A percentile compares a stretch with the other conserved stretches of the same genome.
Evolutionary conservation across 2,329 filamentous ascomycete species (phyloP).

Genomic region (Diaporthe sp.): DNA sequence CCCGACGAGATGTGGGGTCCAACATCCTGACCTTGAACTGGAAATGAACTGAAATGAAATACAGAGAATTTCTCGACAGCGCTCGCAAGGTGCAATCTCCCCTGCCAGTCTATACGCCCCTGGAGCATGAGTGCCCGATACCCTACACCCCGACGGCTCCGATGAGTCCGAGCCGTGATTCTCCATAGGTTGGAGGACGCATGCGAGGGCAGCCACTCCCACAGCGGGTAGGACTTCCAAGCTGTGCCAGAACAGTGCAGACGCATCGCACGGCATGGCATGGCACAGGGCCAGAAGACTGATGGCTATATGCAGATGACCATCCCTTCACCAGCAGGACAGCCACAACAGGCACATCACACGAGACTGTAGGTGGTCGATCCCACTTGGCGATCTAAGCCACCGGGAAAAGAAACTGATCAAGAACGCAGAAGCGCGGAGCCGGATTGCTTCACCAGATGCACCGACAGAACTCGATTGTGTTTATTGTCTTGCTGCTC

Average conservation of each 20-base stretch:
- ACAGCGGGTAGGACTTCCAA: constrained; percentile 9
- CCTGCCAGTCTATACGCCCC: constrained; percentile 25
- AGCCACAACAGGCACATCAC: not conserved
- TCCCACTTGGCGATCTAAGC: constrained; percentile 28
- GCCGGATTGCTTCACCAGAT: constrained; percentile 2
- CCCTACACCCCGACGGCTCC: constrained; percentile 17
- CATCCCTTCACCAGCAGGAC: not conserved
- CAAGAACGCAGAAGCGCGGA: not conserved
- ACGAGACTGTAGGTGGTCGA: constrained; percentile 20
- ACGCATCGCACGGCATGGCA: not conserved
- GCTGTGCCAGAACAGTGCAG: not conserved
- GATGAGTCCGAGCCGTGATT: not conserved
- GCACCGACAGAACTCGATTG: too few species aligned
- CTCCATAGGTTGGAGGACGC: constrained; percentile 9
- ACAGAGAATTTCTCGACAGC: constrained; percentile 7
- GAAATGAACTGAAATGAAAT: constrained; percentile 25
- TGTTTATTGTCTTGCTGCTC: not conserved
- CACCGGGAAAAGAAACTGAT: constrained; percentile 18
- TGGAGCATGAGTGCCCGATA: not conserved
- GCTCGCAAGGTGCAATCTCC: constrained; percentile 31
- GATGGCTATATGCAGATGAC: constrained; percentile 27
- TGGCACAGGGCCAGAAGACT: constrained; percentile 11
- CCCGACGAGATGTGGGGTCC: constrained; percentile 11
- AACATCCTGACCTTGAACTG: not conserved
- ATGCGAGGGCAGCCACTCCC: not conserved